Evolutionary conservation across 495 filamentous ascomycete genomes (phyloP).

Genomic region (Penicillium herquei): DNA sequence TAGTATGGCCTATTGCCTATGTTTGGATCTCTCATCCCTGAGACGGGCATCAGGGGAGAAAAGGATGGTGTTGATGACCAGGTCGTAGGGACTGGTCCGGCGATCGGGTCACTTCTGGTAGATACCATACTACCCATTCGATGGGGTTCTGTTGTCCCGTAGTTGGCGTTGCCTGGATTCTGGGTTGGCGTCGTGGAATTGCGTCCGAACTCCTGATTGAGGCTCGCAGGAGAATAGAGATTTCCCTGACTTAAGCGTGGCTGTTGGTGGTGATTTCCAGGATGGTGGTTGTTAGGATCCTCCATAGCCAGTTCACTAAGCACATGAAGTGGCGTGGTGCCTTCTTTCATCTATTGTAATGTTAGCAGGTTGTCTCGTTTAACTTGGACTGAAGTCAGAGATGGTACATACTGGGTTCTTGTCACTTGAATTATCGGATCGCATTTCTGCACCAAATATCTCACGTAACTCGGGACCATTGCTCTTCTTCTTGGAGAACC

Average conservation of each 20-base stretch:
- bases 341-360: conserved; percentile 16
- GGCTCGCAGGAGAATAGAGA: conserved; percentile 12
- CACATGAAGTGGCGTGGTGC: conserved; percentile 59
- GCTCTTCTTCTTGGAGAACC: conserved; percentile 59
- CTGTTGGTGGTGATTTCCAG: background rate
- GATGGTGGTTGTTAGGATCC: conserved; percentile 30
- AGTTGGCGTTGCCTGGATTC: background rate
- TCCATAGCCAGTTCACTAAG: conserved; percentile 68
- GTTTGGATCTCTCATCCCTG: conserved; percentile 6
- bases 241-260: conserved; percentile 2
- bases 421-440: conserved; percentile 6
- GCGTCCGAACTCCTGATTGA: conserved; percentile 2
- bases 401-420: conserved; percentile 3
- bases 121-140: conserved; percentile 1
- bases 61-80: conserved; percentile 11
- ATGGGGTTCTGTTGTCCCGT: background rate
- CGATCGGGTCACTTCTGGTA: background rate
- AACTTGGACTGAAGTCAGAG: background rate
- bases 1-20: conserved; percentile 12
- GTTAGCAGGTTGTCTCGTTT: conserved; percentile 39
- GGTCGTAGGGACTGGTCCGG: background rate
- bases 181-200: conserved; percentile 2
- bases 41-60: conserved; percentile 3
- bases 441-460: conserved; percentile 22
- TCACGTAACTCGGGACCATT: conserved; percentile 29